Evolutionary conservation across 805 yeast genomes (phyloP), one percentile per base, ranked within the genome.

Genomic region (Nakazawaea molendinolei): DNA sequence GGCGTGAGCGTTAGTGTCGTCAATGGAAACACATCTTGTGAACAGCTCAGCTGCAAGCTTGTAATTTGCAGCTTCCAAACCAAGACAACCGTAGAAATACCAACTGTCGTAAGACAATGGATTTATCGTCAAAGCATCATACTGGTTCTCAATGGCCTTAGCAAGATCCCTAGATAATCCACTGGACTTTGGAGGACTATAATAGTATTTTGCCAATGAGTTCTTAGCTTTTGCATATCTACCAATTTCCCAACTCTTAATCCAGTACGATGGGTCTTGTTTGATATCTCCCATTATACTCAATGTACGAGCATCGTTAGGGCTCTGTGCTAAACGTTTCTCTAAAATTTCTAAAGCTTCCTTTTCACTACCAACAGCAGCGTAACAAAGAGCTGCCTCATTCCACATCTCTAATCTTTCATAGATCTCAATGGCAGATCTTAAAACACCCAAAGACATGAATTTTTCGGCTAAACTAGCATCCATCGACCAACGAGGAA

Each of bases 31-130:
- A 61, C 96, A 86, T 49, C 97, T 68, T 1, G 95, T 80, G 53
- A 92, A 89, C 0, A 96, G 96, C 52, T 85, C 94, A 0, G 95
- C 79, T 0, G 97, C 95, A 29, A 83, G 58, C 17, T 78, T 82
- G 61, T 71, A 84, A 46, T 80, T 76, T 6, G 61, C 68, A 10
- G 75, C 56, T 51, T 86, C 95, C 33, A 92, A 63, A 0, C 94
- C 95, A 38, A 89, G 65, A 52, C 95, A 86, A 5, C 97, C 97
- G 51, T 89, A 87, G 49, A 87, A 75, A 53, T 79, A 90, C 95
- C 97, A 87, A 23, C 90, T 82, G 14, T 82, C 85, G 47, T 72
- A 76, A 48, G 72, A 74, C 36, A 86, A 62, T 8, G 96, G 92
- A 52, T 80, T 80, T 19, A 76, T 75, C 16, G 69, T 62, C 41